phyloP scores from a whole-genome alignment of 768 basidiomycete species.

The Boletus tylopilopsis region DNA sequence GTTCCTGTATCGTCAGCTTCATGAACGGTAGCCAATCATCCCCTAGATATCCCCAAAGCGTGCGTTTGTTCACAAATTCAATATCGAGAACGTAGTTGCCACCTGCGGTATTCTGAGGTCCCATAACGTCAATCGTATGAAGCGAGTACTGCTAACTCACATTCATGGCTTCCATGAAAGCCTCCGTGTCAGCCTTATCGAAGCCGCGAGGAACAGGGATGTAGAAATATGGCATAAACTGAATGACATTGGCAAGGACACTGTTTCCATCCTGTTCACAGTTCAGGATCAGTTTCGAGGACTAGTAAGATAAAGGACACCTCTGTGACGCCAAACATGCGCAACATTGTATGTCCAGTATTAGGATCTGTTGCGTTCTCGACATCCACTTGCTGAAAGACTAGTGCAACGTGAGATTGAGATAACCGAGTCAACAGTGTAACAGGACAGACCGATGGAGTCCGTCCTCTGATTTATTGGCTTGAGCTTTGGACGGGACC shows the following conservation, averaged over 20 bases:
- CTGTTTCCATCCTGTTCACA: slow-evolving; percentile 72
- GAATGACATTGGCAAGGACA: slow-evolving; percentile 76
- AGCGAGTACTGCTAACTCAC: slow-evolving; percentile 54
- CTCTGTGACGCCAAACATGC: slow-evolving; percentile 92
- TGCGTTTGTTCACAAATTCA: slow-evolving; percentile 62
- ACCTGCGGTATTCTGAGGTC: slow-evolving; percentile 26
- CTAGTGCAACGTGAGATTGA: slow-evolving; percentile 34
- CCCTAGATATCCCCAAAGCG: slow-evolving; percentile 86
- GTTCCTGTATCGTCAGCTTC: slow-evolving; percentile 74
- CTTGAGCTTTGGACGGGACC: slow-evolving; percentile 62
- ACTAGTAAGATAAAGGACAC: slow-evolving; percentile 35
- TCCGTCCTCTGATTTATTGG: slow-evolving; percentile 58
- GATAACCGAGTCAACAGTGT: background rate
- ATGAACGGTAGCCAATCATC: slow-evolving; percentile 79
- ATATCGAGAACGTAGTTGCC: slow-evolving; percentile 44
- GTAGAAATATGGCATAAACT: slow-evolving; percentile 93
- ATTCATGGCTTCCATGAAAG: slow-evolving; percentile 71
- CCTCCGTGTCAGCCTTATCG: slow-evolving; percentile 54
- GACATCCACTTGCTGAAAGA: slow-evolving; percentile 96
- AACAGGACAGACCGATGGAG: slow-evolving; percentile 53
- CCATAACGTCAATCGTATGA: background rate
- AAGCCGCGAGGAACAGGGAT: slow-evolving; percentile 86
- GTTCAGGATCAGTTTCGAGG: slow-evolving; percentile 2
- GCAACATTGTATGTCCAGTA: slow-evolving; percentile 42
- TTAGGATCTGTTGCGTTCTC: slow-evolving; percentile 56